Evolutionary conservation across 2,329 filamentous ascomycete species (phyloP).

Genomic region (Beauveria sp.): DNA sequence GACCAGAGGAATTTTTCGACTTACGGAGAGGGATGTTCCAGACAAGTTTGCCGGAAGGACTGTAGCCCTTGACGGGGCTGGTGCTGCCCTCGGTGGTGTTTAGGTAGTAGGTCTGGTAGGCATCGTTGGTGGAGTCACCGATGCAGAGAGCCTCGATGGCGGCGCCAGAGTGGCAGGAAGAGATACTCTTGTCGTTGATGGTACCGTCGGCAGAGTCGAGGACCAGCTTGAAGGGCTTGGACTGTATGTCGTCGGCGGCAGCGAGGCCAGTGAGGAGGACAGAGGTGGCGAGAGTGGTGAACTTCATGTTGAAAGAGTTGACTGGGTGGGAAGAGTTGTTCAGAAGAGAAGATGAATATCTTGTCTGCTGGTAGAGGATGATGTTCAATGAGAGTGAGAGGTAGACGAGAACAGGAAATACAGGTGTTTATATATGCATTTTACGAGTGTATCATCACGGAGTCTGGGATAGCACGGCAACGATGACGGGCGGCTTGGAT

Average conservation of each 20-base stretch:
- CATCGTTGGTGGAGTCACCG: too few species aligned
- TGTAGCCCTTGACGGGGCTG: not conserved
- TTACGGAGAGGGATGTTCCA: slow-evolving; percentile 9
- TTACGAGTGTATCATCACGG: not conserved
- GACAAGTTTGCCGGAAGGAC: slow-evolving; percentile 3
- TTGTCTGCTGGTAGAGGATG: not conserved
- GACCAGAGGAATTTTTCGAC: not conserved
- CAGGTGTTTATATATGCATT: not conserved
- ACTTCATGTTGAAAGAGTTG: slow-evolving; percentile 8
- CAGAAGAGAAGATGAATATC: not conserved
- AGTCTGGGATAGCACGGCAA: not conserved
- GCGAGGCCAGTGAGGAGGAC: slow-evolving; percentile 6
- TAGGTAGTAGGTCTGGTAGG: not conserved
- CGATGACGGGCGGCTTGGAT: not conserved
- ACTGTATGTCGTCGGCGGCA: slow-evolving; percentile 8
- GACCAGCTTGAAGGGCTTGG: slow-evolving; percentile 12
- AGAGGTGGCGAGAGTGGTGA: slow-evolving; percentile 4
- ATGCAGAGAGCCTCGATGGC: slow-evolving; percentile 10
- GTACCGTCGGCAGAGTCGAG: not conserved
- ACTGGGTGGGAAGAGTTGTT: not conserved
- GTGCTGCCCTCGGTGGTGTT: slow-evolving; percentile 9
- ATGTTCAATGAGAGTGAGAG: not conserved
- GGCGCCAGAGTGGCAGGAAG: slow-evolving; percentile 9
- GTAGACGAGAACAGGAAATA: not conserved
- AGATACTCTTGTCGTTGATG: not conserved